Evolutionary conservation across 169 alveolate species (phyloP).

Genomic region (Cryptosporidium parvum): DNA sequence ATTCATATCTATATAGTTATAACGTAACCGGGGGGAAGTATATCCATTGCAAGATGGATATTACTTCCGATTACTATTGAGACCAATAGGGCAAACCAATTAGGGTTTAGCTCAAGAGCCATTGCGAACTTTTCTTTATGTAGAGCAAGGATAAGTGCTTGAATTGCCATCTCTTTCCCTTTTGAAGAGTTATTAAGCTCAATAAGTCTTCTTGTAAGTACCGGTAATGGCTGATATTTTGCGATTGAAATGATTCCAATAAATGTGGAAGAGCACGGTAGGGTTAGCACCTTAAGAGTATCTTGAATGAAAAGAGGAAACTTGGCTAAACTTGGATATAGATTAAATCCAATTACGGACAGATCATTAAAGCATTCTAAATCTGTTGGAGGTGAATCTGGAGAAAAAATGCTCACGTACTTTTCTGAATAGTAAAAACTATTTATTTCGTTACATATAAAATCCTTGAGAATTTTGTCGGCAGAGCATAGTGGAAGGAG

Average conservation of each 20-base stretch:
- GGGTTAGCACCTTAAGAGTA: not conserved
- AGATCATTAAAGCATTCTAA: conserved; percentile 18
- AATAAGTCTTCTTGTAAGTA: conserved; percentile 33
- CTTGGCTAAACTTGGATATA: conserved; percentile 20
- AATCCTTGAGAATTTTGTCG: conserved; percentile 4
- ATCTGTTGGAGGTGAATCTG: conserved; percentile 21
- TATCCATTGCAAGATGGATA: conserved; percentile 45
- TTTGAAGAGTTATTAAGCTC: conserved; percentile 28
- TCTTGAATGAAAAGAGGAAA: conserved; percentile 40
- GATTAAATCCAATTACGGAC: conserved; percentile 7
- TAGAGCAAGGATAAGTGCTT: conserved; percentile 25
- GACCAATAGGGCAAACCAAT: conserved; percentile 41
- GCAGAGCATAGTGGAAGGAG: not conserved
- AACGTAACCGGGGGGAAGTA: conserved; percentile 36
- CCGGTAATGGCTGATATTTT: conserved; percentile 34
- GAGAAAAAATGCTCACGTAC: conserved; percentile 15
- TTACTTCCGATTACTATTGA: conserved; percentile 13
- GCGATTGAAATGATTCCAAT: conserved; percentile 24
- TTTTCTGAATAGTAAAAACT: not conserved
- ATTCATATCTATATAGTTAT: not conserved
- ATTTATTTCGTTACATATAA: not conserved
- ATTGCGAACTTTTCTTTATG: conserved; percentile 23
- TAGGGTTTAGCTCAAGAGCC: conserved; percentile 26
- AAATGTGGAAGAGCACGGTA: conserved; percentile 30
- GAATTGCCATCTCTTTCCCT: conserved; percentile 43